A percentile compares a stretch with the other conserved stretches of the same genome.
phyloP scores from a whole-genome alignment of 352 stramenopile species.

The Globisporangium alternatum region DNA sequence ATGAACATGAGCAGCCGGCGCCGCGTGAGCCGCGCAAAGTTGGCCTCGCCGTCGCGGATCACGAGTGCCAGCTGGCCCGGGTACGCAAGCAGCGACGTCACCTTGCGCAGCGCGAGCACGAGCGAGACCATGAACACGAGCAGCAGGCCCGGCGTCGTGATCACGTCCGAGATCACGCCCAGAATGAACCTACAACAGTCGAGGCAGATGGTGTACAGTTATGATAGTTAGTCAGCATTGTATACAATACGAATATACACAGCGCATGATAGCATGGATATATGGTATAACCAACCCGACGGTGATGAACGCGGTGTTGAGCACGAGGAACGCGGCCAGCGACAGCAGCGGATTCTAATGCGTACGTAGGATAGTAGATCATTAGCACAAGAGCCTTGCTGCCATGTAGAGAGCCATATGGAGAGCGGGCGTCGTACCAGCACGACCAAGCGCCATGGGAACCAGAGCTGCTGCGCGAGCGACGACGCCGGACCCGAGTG shows the following conservation, averaged over 20 bases:
- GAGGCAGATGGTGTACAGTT: too few species aligned
- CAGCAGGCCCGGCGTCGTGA: slow-evolving; percentile 55
- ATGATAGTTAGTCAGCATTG: not conserved
- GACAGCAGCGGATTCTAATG: slow-evolving; percentile 58
- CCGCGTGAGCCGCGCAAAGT: slow-evolving; percentile 69
- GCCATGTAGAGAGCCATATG: not conserved
- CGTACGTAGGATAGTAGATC: not conserved
- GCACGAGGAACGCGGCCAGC: slow-evolving; percentile 42
- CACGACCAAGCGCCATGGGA: slow-evolving; percentile 60
- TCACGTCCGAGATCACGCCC: slow-evolving; percentile 37
- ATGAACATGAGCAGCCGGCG: slow-evolving; percentile 66
- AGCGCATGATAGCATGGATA: not conserved
- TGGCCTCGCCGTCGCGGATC: slow-evolving; percentile 76
- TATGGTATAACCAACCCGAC: slow-evolving; percentile 31
- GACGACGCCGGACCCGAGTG: slow-evolving; percentile 16
- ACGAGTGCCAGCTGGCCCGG: slow-evolving; percentile 75
- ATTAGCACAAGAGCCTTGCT: not conserved
- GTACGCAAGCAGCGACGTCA: slow-evolving; percentile 63
- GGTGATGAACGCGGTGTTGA: slow-evolving; percentile 59
- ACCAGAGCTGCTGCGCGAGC: slow-evolving; percentile 67
- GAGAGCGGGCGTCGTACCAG: slow-evolving; percentile 27
- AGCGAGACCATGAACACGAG: slow-evolving; percentile 37
- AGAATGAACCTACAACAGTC: slow-evolving; percentile 33
- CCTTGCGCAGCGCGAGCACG: slow-evolving; percentile 35
- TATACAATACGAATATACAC: not conserved